A percentile compares a stretch with the other conserved stretches of the same genome.
Conservation (phyloP, 306 rosid genomes). For the Rubus idaeus region DNA sequence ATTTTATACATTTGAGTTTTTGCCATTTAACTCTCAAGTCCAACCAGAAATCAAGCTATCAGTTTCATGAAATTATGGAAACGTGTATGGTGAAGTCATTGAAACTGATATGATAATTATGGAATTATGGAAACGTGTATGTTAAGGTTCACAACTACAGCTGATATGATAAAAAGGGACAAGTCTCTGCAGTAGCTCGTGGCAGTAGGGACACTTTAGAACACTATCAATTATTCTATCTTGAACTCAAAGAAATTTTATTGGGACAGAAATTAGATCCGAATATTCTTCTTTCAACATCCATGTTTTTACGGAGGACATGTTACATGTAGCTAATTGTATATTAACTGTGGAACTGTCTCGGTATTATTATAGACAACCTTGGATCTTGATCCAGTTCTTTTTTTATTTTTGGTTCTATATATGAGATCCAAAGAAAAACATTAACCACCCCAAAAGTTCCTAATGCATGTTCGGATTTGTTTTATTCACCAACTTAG, state of each 20-base stretch:
- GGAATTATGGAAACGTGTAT: neutral
- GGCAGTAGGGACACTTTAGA: neutral
- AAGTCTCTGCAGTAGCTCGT: conserved; percentile 13
- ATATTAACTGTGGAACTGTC: neutral
- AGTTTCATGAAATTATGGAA: neutral
- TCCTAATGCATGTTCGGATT: neutral
- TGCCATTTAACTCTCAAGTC: neutral
- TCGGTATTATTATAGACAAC: neutral
- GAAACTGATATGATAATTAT: too few species aligned
- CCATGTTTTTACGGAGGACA: neutral
- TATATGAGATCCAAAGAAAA: neutral
- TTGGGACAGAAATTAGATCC: conserved; percentile 5
- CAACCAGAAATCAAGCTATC: neutral
- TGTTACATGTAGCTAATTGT: neutral
- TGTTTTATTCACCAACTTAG: neutral
- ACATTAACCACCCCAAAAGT: neutral
- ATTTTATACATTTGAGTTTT: too few species aligned
- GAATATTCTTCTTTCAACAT: neutral
- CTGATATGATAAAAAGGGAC: neutral
- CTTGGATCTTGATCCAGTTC: conserved; percentile 20
- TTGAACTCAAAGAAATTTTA: neutral
- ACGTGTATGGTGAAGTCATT: neutral
- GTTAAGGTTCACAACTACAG: neutral
- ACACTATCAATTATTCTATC: neutral
- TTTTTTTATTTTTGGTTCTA: neutral